Evolutionary conservation across 1,284 basidiomycete genomes (phyloP), one percentile per base, ranked within the genome.

Genomic region (Trichosporon coremiiforme): DNA sequence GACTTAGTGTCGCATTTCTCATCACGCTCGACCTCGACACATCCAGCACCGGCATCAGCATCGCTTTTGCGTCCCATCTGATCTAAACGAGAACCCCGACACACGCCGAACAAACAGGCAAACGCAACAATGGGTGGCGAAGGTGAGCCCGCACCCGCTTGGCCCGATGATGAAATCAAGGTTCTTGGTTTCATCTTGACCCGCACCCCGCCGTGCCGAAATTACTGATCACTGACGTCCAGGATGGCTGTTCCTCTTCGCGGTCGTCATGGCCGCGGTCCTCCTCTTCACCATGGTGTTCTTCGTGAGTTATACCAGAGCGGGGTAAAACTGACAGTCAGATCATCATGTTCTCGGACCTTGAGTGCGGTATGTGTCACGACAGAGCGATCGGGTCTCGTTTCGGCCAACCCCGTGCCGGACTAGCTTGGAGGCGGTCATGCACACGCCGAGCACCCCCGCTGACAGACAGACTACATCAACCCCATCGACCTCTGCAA

Each of bases 401-500:
- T 29, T 41, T 36, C 41, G 17, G 36, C 41, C 63, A 64, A 12
- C 36, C 12, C 65, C 10, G 45, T 53, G 17, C 20, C 20, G 47
- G 53, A 62, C 35, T 17, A 41, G 13, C 55, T n/a, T 12, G 7
- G 12, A 29, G 53, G 12, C 25, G 4, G 31, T 20, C 9, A 22
- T 53, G 20, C n/a, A 8, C 20, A 53, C 47, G 8, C 47, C n/a
- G 47, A 53, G 20, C 45, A 22, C 25, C n/a, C 41, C 63, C n/a
- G 33, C 70, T 69, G 35, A 71, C 57, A 15, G n/a, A 8, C 69
- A 82, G 81, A 98, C 87, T 99, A 98, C 86, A 97, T 99, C 87
- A 99, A 99, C 86, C 96, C 96, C 68, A 98, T 99, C 89, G 96
- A 99, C 85, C 90, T 99, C 47, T 99, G 97, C 87, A 98, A 98